Conservation (phyloP, 805 yeast species). For the Candida dendrica region DNA sequence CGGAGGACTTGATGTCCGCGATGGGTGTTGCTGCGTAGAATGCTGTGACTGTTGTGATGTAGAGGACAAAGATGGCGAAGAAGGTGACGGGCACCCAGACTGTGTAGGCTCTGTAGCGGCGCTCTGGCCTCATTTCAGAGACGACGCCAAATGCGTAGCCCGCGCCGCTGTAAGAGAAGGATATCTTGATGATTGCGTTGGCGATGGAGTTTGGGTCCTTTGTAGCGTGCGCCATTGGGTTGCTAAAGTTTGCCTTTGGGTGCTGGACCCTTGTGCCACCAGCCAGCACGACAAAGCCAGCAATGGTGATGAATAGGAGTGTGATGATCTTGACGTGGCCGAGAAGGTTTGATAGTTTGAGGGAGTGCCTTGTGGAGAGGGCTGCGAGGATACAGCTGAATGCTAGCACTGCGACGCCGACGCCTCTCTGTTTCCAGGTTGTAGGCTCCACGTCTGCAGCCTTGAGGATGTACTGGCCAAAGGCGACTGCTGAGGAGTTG, state of each 20-base stretch:
- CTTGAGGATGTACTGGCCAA: slow-evolving; percentile 25
- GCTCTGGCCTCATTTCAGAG: slow-evolving; percentile 27
- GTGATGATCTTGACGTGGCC: slow-evolving; percentile 30
- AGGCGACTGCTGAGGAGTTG: slow-evolving; percentile 31
- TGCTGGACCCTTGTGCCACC: slow-evolving; percentile 26
- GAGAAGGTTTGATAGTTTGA: slow-evolving; percentile 25
- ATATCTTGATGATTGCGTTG: slow-evolving; percentile 35
- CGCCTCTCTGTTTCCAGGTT: slow-evolving; percentile 40
- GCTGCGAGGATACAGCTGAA: slow-evolving; percentile 28
- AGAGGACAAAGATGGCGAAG: slow-evolving; percentile 24
- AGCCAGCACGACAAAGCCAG: slow-evolving; percentile 30
- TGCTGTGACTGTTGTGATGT: slow-evolving; percentile 27
- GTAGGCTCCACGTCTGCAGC: slow-evolving; percentile 32
- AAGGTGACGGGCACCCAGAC: slow-evolving; percentile 26
- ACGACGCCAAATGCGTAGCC: slow-evolving; percentile 32
- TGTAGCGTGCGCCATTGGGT: slow-evolving; percentile 35
- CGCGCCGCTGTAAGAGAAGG: slow-evolving; percentile 36
- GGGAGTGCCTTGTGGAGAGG: slow-evolving; percentile 22
- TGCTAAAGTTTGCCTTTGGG: slow-evolving; percentile 26
- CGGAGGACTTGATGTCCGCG: slow-evolving; percentile 22
- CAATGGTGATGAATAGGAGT: slow-evolving; percentile 25
- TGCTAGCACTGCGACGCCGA: slow-evolving; percentile 27
- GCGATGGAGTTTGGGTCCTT: slow-evolving; percentile 35
- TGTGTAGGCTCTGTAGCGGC: slow-evolving; percentile 18
- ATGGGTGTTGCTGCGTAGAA: slow-evolving; percentile 24